Evolutionary conservation across 495 filamentous ascomycete genomes (phyloP).

Genomic region (Podospora fimiseda): DNA sequence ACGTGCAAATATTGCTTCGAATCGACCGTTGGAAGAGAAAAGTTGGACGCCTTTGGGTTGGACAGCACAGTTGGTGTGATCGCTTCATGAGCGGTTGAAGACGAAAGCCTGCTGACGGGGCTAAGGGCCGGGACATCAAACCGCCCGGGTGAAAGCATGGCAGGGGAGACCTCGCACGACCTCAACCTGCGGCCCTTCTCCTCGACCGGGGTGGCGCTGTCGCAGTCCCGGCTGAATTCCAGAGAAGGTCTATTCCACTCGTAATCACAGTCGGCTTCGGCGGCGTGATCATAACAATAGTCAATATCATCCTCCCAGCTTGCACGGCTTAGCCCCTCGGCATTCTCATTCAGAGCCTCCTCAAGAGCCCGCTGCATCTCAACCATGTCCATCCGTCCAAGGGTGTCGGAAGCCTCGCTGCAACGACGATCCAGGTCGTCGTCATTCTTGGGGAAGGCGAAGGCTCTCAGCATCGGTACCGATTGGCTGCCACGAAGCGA

Average conservation of each 20-base stretch:
- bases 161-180: slow-evolving; percentile 25
- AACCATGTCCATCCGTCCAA: slow-evolving; percentile 34
- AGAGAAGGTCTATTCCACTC: slow-evolving; percentile 64
- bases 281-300: slow-evolving; percentile 86
- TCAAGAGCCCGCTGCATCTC: slow-evolving; percentile 28
- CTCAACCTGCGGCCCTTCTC: slow-evolving; percentile 18
- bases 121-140: slow-evolving; percentile 44
- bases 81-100: slow-evolving; percentile 30
- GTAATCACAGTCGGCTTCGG: slow-evolving; percentile 84
- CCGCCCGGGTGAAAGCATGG: slow-evolving; percentile 35
- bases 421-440: slow-evolving; percentile 27
- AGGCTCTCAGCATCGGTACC: slow-evolving; percentile 38
- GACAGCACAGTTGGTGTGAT: slow-evolving; percentile 33
- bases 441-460: slow-evolving; percentile 23
- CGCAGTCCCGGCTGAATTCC: slow-evolving; percentile 32
- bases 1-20: slow-evolving; percentile 25
- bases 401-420: slow-evolving; percentile 42
- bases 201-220: slow-evolving; percentile 22
- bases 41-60: slow-evolving; percentile 33
- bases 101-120: slow-evolving; percentile 37
- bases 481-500: slow-evolving; percentile 43
- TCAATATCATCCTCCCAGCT: slow-evolving; percentile 94
- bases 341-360: slow-evolving; percentile 25
- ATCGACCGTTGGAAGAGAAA: slow-evolving; percentile 35
- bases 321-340: slow-evolving; percentile 40